Evolutionary conservation across 2,329 filamentous ascomycete species (phyloP), one percentile per base, ranked within the genome.

Genomic region (Myriosclerotinia curreyana): DNA sequence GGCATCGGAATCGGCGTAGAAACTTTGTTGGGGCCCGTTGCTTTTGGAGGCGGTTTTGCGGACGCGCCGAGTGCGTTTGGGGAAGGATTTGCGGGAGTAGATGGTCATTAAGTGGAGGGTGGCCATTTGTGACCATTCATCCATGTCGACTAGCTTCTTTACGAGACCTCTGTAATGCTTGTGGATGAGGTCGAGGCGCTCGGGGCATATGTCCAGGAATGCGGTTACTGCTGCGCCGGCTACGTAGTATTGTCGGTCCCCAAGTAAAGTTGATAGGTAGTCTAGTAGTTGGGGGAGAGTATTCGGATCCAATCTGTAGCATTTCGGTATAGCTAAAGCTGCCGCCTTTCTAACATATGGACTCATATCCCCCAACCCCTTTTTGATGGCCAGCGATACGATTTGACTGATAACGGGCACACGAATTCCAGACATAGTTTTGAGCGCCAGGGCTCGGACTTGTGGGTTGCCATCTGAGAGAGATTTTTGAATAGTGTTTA

Each of bases 401-500:
- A 99, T 98, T 78, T 98, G 95, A 72, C 91, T 96, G 77, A 99
- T 99, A 60, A 97, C 93, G 0, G 95, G 94, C 0, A 99, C 94
- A n/a, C 90, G 85, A 68, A 99, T 98, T 15, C 92, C 92, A 0
- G 93, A 96, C 94, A 99, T 99, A 69, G 95, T 96, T 68, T 93
- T 91, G 67, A 99, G 82, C 0, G 95, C 95, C 72, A 99, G 88
- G 28, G 94, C 92, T 69, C 95, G 88, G 25, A 97, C 87, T 74
- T 96, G 90, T 1, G 95, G 91, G 75, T 93, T 97, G 65, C 88
- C 82, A 77, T 99, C 95, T 31, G 92, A 96, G 65, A 99, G 85
- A 12, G 94, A 96, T 78, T 97, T 98, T 75, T 99, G 95, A 71
- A 99, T 98, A 8, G 95, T 96, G 78, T 99, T 99, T 83, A 99